Conservation (phyloP, 352 stramenopile species). For the Pythium guiyangense region DNA sequence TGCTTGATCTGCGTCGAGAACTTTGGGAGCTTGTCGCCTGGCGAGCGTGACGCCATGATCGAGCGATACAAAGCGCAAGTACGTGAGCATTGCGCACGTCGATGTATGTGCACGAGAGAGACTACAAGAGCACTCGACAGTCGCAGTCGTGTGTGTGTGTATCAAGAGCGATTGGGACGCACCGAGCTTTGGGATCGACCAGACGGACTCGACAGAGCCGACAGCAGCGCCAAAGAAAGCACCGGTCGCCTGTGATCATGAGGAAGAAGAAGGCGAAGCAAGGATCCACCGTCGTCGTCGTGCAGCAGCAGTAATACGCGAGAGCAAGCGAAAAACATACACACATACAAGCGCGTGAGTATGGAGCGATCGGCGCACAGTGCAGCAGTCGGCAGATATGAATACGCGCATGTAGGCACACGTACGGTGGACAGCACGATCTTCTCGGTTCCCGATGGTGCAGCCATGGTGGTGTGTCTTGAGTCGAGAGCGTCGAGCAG, state of each 20-base stretch:
- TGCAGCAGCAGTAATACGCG: too few species aligned
- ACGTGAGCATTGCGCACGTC: not conserved
- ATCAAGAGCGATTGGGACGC: slow-evolving; percentile 6
- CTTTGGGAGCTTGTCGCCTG: slow-evolving; percentile 77
- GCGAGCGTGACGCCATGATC: not conserved
- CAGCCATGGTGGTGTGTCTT: slow-evolving; percentile 34
- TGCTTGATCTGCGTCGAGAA: slow-evolving; percentile 78
- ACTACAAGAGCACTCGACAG: not conserved
- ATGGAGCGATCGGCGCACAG: not conserved
- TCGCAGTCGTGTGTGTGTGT: too few species aligned
- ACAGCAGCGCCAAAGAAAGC: slow-evolving; percentile 72
- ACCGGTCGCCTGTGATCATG: slow-evolving; percentile 40
- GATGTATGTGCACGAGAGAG: not conserved
- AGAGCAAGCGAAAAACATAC: not conserved
- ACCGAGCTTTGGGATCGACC: slow-evolving; percentile 86
- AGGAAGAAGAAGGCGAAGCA: not conserved
- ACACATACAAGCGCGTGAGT: not conserved
- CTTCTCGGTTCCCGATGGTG: slow-evolving; percentile 65
- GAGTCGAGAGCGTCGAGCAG: not conserved
- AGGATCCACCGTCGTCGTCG: not conserved
- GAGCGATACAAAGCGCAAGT: not conserved
- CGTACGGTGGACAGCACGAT: slow-evolving; percentile 68
- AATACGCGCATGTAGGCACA: not conserved
- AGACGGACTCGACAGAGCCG: slow-evolving; percentile 82
- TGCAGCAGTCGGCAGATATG: not conserved